Base-by-base conservation (phyloP, 352 stramenopile species). In the Phytophthora agathidicida region DNA sequence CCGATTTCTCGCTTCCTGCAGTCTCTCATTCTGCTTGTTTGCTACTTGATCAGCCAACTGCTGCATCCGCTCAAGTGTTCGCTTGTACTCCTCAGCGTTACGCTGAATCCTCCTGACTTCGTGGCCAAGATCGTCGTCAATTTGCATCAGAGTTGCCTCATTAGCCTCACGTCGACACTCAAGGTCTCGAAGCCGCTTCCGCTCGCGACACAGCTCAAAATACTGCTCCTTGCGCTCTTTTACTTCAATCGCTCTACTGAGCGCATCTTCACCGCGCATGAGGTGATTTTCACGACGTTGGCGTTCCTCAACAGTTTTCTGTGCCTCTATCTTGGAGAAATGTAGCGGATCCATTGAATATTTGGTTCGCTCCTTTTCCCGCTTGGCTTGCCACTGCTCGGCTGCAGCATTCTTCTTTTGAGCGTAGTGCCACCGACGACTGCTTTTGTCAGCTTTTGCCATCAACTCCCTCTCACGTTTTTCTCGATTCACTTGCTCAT, bases 331-430 rank as follows among this genome's bases (percentile, higher is more conserved):
- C 14, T 77, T 74, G 3, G 64, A 56, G 23, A 86, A 87, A 27
- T 87, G 48, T 30, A 90, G 60, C 7, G 83, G 83, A 32, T 92
- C 83, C 1, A 83, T 50, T 1, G 67, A 75, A 36, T 83, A 87
- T 17, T 69, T 68, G 0, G 65, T 32, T n/a, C 46, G 37, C 26
- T 86, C 77, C 23, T 69, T 71, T 32, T 82, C 80, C 2, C 83
- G 77, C 26, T 83, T 87, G 0, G 55, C 58, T 31, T 56, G 53
- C 83, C 83, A 90, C 3, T 70, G 51, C 4, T 61, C 31, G 7
- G 59, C 65, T 35, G 80, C 68, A 1, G 47, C 32, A 19, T n/a
- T 56, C 41, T 79, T 90, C 39, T 76, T 80, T 11, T 37, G 1
- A 24, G 67, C 53, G n/a, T 73, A 84, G n/a, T 75, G 41, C 44